These are phyloP conservation scores for Thelonectria discophora DNA, from an alignment of 2,329 filamentous ascomycete genomes.

Conservation along the genomic window DNA sequence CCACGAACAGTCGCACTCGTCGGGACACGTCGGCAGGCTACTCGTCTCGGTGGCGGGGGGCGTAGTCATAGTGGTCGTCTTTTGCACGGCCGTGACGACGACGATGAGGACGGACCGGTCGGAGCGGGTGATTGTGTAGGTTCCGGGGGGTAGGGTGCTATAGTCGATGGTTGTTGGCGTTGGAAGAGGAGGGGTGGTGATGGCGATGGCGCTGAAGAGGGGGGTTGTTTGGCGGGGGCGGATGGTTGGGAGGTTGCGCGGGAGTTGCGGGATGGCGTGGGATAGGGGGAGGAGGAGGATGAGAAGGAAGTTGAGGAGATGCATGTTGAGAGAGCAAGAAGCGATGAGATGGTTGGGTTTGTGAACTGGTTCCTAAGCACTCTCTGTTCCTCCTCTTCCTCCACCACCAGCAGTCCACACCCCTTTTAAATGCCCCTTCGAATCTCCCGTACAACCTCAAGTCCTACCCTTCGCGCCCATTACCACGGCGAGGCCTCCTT, in stretches of 20 bases:
- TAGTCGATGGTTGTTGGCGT: constrained; percentile 30
- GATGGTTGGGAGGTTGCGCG: not conserved
- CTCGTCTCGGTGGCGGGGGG: constrained; percentile 9
- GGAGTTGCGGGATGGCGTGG: constrained; percentile 1
- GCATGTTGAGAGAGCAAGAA: not conserved
- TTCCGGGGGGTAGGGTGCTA: constrained; percentile 38
- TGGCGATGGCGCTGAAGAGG: not conserved
- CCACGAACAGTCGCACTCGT: constrained; percentile 40
- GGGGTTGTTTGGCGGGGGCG: not conserved
- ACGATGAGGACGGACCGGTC: constrained; percentile 32
- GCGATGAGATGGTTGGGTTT: not conserved
- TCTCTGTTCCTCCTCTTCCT: not conserved
- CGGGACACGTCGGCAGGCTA: constrained; percentile 22
- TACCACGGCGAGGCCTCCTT: constrained; percentile 9
- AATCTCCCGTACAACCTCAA: not conserved
- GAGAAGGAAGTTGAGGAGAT: not conserved
- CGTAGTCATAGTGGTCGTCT: not conserved
- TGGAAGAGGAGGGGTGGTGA: not conserved
- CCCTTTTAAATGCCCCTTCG: not conserved
- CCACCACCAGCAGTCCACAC: not conserved
- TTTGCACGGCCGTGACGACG: constrained; percentile 27
- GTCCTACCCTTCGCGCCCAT: constrained; percentile 20
- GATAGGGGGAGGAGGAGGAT: not conserved
- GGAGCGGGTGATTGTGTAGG: constrained; percentile 35
- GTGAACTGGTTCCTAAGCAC: not conserved